Conservation (phyloP, 208 protist species). For the Trypanosoma brucei region DNA sequence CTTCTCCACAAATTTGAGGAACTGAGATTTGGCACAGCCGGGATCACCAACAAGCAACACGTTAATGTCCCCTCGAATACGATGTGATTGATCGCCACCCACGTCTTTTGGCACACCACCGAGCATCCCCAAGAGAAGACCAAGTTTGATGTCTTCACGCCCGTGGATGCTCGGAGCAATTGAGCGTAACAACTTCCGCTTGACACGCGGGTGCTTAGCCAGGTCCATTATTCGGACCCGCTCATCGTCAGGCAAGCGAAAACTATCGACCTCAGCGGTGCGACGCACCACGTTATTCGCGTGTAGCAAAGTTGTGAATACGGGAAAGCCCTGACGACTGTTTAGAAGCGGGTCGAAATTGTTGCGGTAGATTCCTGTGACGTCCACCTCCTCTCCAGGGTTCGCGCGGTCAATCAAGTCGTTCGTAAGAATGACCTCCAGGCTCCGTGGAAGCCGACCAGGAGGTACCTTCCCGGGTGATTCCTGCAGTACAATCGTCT, state of each 20-base stretch:
- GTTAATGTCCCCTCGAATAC: slow-evolving; percentile 99
- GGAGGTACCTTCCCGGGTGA: slow-evolving; percentile 97
- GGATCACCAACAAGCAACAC: slow-evolving; percentile 99
- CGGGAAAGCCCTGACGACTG: slow-evolving; percentile 97
- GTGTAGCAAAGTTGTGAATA: slow-evolving; percentile 98
- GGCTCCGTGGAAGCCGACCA: slow-evolving; percentile 96
- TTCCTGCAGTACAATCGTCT: slow-evolving; percentile 98
- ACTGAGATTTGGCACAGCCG: slow-evolving; percentile 96
- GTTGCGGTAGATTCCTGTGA: slow-evolving; percentile 98
- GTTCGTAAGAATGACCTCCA: slow-evolving; percentile 96
- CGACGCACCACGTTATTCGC: slow-evolving; percentile 95
- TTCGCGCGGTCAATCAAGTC: slow-evolving; percentile 98
- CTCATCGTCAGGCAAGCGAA: slow-evolving; percentile 89
- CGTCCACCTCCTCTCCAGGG: slow-evolving; percentile 96
- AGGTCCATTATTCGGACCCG: slow-evolving; percentile 84
- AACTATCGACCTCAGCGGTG: slow-evolving; percentile 79
- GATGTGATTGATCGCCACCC: slow-evolving; percentile 91
- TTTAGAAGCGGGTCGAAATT: slow-evolving; percentile 98
- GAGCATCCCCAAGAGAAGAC: slow-evolving; percentile 96
- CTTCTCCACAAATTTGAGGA: slow-evolving; percentile 99
- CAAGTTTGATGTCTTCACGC: slow-evolving; percentile 98
- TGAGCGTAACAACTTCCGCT: slow-evolving; percentile 91
- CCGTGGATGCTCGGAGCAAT: slow-evolving; percentile 99
- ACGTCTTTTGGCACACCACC: slow-evolving; percentile 94
- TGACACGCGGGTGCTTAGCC: slow-evolving; percentile 83